Conservation (phyloP, 768 basidiomycete genomes). For the Neoboletus subvelutipes region DNA sequence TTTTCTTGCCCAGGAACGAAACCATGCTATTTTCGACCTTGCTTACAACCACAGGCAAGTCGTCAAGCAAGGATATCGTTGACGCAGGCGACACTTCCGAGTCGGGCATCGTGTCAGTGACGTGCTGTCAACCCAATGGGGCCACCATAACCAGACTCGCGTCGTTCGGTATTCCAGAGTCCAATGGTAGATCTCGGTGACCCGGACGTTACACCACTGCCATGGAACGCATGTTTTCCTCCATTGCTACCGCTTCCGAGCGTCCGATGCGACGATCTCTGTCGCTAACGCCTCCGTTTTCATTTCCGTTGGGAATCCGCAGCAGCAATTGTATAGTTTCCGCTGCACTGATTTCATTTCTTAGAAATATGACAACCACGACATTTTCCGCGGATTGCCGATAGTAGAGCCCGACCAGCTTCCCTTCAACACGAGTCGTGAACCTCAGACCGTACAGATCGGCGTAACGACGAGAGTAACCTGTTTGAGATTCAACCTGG, state of each 20-base stretch:
- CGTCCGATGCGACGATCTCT: slow-evolving; percentile 42
- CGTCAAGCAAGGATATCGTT: neutral
- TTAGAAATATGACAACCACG: slow-evolving; percentile 38
- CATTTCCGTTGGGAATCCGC: slow-evolving; percentile 43
- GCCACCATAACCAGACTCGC: neutral
- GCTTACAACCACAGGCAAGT: neutral
- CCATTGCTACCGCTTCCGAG: neutral
- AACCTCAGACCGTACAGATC: slow-evolving; percentile 61
- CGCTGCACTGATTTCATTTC: slow-evolving; percentile 61
- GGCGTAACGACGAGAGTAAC: neutral
- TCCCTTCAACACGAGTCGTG: slow-evolving; percentile 50
- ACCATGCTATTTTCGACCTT: neutral
- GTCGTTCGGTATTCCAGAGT: neutral
- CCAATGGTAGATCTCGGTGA: neutral
- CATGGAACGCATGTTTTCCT: slow-evolving; percentile 35
- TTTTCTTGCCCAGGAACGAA: no score
- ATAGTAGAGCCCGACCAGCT: slow-evolving; percentile 39
- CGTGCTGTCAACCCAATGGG: neutral
- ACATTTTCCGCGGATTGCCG: slow-evolving; percentile 39
- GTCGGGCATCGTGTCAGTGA: neutral
- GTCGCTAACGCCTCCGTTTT: slow-evolving; percentile 63
- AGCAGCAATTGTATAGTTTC: slow-evolving; percentile 44
- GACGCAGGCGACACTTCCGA: neutral
- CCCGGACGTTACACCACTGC: slow-evolving; percentile 42
- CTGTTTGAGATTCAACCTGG: slow-evolving; percentile 61